Evolutionary conservation across 139 green algal genomes (phyloP).

Genomic region (Tetradesmus lagerheimii): DNA sequence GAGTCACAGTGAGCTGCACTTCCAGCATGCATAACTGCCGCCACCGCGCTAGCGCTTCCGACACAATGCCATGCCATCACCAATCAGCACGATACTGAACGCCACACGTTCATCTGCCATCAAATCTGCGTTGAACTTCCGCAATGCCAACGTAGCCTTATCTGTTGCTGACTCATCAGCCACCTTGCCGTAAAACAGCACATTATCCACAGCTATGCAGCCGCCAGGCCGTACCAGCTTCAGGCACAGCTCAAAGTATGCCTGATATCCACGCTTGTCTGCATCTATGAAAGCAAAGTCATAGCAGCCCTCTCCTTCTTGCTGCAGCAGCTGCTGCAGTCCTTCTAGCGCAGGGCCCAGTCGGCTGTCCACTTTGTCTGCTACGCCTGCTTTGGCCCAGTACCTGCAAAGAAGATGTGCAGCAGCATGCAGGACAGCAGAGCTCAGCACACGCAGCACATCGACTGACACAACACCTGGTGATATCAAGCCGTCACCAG

Average conservation of each 20-base stretch:
- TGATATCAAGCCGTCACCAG: too few relatives aligned
- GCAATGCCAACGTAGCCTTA: conserved; percentile 75
- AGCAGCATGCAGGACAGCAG: not conserved
- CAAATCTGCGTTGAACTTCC: conserved; percentile 83
- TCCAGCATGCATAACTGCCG: too few relatives aligned
- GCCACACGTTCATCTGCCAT: conserved; percentile 77
- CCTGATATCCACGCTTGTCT: conserved; percentile 88
- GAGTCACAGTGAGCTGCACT: too few relatives aligned
- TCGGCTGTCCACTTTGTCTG: conserved; percentile 54
- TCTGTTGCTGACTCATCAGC: conserved; percentile 62
- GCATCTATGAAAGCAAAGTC: conserved; percentile 96
- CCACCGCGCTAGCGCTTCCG: conserved; percentile 53
- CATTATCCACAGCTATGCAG: conserved; percentile 95
- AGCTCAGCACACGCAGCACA: not conserved
- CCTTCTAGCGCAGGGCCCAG: conserved; percentile 61
- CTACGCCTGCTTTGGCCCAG: conserved; percentile 79
- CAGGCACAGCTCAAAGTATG: conserved; percentile 91
- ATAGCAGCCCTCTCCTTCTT: conserved; percentile 62
- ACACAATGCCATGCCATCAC: conserved; percentile 91
- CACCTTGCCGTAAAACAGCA: conserved; percentile 87
- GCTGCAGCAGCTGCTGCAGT: conserved; percentile 56
- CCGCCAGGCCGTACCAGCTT: conserved; percentile 88
- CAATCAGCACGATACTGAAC: conserved; percentile 83
- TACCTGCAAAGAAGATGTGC: conserved; percentile 45
- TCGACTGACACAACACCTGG: too few relatives aligned